Base-by-base conservation (phyloP, 371 early-diverging fungal genomes). In the Mycotypha africana region DNA sequence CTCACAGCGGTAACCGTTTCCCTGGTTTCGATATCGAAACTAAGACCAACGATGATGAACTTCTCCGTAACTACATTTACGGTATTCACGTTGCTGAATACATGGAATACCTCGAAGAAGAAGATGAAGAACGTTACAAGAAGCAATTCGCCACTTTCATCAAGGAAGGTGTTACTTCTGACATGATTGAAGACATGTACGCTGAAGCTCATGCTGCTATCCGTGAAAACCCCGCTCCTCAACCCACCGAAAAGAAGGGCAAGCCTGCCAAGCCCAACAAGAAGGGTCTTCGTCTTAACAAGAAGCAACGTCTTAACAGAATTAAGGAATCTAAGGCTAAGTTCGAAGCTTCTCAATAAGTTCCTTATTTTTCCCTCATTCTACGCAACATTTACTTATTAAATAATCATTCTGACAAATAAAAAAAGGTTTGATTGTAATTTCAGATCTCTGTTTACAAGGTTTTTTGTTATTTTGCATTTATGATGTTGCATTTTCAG, bases 1-100 rank as follows among this genome's bases (percentile, higher is more conserved):
- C 99, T 64, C 98, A 99, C 93, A 82, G 84, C 61, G 97, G 96
- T 80, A 85, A 82, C 77, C 94, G 97, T 70, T 98, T 99, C 91
- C 95, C 93, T 62, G 99, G 99, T 70, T 99, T 84, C 81, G 91
- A 93, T 79, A 76, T 85, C 45, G 86, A 84, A 63, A 66, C 83
- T 67, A 94, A 97, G 85, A 70, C 80, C 65, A 85, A 97, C 62
- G 95, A 99, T 66, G 82, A 97, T 60, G 95, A 98, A 72, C 78
- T 88, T 49, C 85, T 99, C 56, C 89, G 93, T 74, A 86, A 88
- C 69, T 97, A 97, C 91, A 98, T 99, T 81, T 97, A 90, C 75
- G 98, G 99, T 77, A 88, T 95, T 62, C 95, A 96, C 85, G 93
- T 99, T 50, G 86, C 94, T 53, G 94, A 97, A 61, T 99, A 98